Base-by-base conservation (phyloP, 352 stramenopile genomes). In the Globisporangium ultimum region DNA sequence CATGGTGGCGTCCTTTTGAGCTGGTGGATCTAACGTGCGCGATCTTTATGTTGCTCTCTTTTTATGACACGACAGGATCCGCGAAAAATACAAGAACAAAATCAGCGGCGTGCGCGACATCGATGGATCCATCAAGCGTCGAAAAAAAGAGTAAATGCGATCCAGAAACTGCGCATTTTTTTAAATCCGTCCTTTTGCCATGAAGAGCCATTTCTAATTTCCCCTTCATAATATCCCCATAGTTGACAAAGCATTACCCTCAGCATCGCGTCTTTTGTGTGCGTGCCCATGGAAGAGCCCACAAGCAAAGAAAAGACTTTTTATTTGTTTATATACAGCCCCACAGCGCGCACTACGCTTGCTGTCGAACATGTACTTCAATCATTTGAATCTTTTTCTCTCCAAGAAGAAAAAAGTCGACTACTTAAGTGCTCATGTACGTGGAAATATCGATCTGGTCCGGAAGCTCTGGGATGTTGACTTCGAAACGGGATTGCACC, bases 391-490 rank as follows among this genome's bases (percentile, higher is more conserved):
- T 42, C 28, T 24, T 48, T 43, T 58, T 36, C 11, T 28, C 53
- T 32, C 38, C 46, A n/a, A 22, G 38, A 43, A 17, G 40, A 20
- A 17, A 43, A 60, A 49, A 46, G 32, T 48, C 20, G 41, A 46
- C 52, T 48, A 28, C 55, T 68, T 93, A 95, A 69, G 85, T 95
- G 66, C 58, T 90, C 87, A 95, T 99, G 94, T 99, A 99, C 53
- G 93, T 98, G 59, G 90, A 98, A 68, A 98, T 97, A 71, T 99
- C 97, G 80, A 99, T 99, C 72, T 98, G 93, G 85, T 99, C 97
- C 18, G 98, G 98, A 41, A 99, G 88, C 76, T 98, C 94, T 42
- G 96, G 95, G 74, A 99, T 99, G 79, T 99, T 98, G n/a, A 98
- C 94, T 76, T 99, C 97, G 75, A 99, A 99, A 71, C 97, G 95